phyloP scores from a whole-genome alignment of 208 protist genomes.

The Leishmania mexicana region DNA sequence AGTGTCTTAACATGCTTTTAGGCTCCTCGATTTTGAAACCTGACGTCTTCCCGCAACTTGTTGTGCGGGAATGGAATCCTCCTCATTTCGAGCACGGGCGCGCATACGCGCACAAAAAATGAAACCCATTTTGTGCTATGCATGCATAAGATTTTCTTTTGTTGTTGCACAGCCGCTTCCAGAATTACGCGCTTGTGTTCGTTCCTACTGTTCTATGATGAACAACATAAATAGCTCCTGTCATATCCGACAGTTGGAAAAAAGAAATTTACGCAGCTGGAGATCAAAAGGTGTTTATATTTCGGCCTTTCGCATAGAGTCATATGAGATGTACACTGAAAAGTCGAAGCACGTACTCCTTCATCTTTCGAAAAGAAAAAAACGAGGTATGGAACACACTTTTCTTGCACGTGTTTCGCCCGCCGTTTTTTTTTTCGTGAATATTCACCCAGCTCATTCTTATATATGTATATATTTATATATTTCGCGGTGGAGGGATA shows the following conservation, averaged over 20 bases:
- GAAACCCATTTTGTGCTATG: conserved; percentile 1
- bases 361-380: not conserved
- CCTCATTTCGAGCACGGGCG: conserved; percentile 73
- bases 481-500: not conserved
- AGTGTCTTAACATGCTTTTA: conserved; percentile 90
- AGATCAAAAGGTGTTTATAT: not conserved
- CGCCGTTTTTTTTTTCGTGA: not conserved
- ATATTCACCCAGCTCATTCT: not conserved
- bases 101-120: conserved; percentile 33
- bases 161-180: not conserved
- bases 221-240: not conserved
- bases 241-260: not conserved
- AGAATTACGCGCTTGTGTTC: not conserved
- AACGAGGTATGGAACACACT: not conserved
- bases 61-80: conserved; percentile 80
- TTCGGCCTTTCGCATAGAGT: not conserved
- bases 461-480: not conserved
- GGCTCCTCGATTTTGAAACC: conserved; percentile 89
- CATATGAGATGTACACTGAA: not conserved
- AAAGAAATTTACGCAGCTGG: not conserved
- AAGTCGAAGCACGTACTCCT: not conserved
- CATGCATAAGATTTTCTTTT: not conserved
- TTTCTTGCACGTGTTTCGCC: too few species aligned
- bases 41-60: conserved; percentile 80
- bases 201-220: not conserved